These are phyloP conservation scores for Phyllosticta capitalensis DNA, from an alignment of 2,329 filamentous ascomycete species.

Conservation along the genomic window DNA sequence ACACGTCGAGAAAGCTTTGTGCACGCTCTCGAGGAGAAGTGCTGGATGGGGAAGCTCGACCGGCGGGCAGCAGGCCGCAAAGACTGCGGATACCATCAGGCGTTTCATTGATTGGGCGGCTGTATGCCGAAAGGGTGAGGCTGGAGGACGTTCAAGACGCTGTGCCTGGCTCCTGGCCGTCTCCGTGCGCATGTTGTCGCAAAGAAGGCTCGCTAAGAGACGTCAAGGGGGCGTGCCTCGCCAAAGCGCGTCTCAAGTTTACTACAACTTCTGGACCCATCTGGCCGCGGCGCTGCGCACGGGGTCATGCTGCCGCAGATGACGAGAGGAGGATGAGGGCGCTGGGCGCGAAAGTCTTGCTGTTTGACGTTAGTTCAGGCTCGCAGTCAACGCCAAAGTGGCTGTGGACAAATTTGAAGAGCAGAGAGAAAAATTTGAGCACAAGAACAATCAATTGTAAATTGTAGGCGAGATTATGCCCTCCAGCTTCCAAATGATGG, in stretches of 20 bases:
- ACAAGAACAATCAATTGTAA: not conserved
- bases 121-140: not conserved
- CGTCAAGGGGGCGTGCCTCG: not conserved
- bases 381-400: not conserved
- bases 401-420: not conserved
- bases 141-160: constrained; percentile 3
- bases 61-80: not conserved
- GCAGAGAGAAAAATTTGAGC: not conserved
- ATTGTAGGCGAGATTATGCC: not conserved
- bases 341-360: not conserved
- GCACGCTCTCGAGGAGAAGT: not conserved
- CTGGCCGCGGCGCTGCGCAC: not conserved
- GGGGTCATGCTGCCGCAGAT: not conserved
- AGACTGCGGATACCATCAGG: not conserved
- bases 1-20: not conserved
- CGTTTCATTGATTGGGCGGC: not conserved
- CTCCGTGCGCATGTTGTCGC: constrained; percentile 9
- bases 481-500: not conserved
- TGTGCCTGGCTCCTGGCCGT: constrained; percentile 6
- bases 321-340: constrained; percentile 1
- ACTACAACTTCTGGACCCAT: constrained; percentile 4
- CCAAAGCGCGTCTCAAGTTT: constrained; percentile 8
- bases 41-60: not conserved
- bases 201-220: not conserved
- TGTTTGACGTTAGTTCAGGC: not conserved